Conservation (phyloP, 1,284 basidiomycete species). For the Austroboletus rostrupii region DNA sequence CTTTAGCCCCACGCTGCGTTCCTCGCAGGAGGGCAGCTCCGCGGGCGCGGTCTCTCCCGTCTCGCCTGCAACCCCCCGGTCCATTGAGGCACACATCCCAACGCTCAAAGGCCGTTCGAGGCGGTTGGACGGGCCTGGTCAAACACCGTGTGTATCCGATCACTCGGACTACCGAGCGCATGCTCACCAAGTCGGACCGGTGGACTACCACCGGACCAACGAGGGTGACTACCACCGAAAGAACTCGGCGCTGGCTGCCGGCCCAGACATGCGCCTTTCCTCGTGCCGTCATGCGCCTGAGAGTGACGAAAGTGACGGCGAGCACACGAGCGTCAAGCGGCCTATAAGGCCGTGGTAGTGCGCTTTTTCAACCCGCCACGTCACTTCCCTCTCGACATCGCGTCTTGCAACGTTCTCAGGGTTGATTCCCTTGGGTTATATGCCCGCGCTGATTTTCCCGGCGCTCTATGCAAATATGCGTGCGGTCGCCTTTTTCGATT, state of each 20-base stretch:
- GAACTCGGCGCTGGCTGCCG: constrained; percentile 8
- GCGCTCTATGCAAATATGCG: neutral
- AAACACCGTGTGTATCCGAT: constrained; percentile 11
- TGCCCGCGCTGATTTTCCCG: neutral
- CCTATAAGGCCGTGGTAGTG: constrained; percentile 35
- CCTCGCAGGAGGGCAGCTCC: constrained; percentile 33
- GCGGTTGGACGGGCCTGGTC: constrained; percentile 14
- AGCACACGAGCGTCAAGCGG: constrained; percentile 17
- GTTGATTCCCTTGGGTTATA: neutral
- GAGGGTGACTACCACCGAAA: constrained; percentile 17
- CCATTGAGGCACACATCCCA: constrained; percentile 23
- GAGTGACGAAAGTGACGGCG: constrained; percentile 29
- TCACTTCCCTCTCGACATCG: neutral
- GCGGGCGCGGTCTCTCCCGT: constrained; percentile 45
- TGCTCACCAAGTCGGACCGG: constrained; percentile 6
- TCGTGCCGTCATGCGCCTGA: constrained; percentile 18
- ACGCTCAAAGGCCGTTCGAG: constrained; percentile 15
- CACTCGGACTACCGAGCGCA: constrained; percentile 16
- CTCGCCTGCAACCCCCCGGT: constrained; percentile 45
- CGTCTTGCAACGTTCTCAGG: neutral
- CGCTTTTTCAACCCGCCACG: neutral
- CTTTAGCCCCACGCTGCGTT: constrained; percentile 22
- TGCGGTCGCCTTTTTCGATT: neutral
- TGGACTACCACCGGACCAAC: constrained; percentile 15
- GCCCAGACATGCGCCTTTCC: constrained; percentile 17